phyloP scores from a whole-genome alignment of 495 filamentous ascomycete species.

The Entonaema liquescens region DNA sequence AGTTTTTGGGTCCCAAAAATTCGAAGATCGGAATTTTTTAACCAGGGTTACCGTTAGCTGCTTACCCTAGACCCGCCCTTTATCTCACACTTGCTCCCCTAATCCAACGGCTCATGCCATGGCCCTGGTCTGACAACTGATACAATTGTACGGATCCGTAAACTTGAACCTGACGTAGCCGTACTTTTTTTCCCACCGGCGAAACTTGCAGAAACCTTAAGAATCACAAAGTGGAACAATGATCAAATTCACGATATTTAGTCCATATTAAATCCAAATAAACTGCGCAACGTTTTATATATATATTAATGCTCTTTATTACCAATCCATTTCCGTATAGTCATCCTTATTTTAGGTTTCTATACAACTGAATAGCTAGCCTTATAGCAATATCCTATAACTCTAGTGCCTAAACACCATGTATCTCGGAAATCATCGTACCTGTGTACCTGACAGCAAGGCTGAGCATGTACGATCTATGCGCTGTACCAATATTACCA shows the following conservation, averaged over 20 bases:
- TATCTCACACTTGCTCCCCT: neutral
- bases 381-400: no score
- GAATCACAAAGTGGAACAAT: conserved; percentile 9
- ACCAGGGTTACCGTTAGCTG: conserved; percentile 20
- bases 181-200: conserved; percentile 17
- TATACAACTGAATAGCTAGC: no score
- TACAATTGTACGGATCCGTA: no score
- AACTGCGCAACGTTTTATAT: neutral
- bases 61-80: neutral
- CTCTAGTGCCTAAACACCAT: neutral
- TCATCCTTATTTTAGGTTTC: neutral
- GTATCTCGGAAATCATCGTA: neutral
- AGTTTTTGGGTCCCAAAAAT: conserved; percentile 18
- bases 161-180: neutral
- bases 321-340: neutral
- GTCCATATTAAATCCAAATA: neutral
- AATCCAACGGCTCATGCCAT: neutral
- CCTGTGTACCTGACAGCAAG: neutral
- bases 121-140: neutral
- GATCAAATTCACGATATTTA: neutral
- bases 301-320: neutral
- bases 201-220: conserved; percentile 46
- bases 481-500: neutral
- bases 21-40: conserved; percentile 24
- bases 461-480: neutral